These are phyloP conservation scores for Breviolum minutum DNA, from an alignment of 73 alveolate species.

Conservation along the genomic window DNA sequence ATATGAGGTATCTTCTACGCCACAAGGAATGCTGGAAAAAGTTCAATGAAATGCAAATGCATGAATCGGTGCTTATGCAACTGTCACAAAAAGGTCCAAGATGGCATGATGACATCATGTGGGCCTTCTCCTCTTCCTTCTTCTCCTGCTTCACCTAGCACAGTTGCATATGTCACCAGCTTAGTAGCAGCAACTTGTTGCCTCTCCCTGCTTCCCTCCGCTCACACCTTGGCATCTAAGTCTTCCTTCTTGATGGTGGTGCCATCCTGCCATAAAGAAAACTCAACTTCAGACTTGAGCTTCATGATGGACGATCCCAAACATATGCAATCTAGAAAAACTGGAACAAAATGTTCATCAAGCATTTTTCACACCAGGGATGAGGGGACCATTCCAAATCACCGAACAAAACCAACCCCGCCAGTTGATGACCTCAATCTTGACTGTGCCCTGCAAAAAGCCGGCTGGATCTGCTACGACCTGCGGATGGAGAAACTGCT, in stretches of 20 bases:
- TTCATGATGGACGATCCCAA: too few relatives aligned
- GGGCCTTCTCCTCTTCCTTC: slow-evolving; percentile 92
- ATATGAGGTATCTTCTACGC: too few relatives aligned
- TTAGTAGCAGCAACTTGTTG: neutral
- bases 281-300: too few relatives aligned
- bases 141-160: slow-evolving; percentile 86
- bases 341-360: too few relatives aligned
- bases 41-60: neutral
- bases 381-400: too few relatives aligned
- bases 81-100: neutral
- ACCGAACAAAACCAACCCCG: too few relatives aligned
- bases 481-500: neutral
- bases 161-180: neutral
- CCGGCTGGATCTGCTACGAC: slow-evolving; percentile 93
- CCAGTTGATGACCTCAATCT: slow-evolving; percentile 38
- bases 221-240: slow-evolving; percentile 62
- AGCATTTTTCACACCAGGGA: too few relatives aligned
- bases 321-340: too few relatives aligned
- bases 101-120: neutral
- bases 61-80: neutral
- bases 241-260: slow-evolving; percentile 93
- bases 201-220: neutral
- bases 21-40: too few relatives aligned
- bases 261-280: slow-evolving; percentile 15
- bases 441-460: slow-evolving; percentile 87